phyloP scores from a whole-genome alignment of 768 basidiomycete species.

The Cubamyces sp. region DNA sequence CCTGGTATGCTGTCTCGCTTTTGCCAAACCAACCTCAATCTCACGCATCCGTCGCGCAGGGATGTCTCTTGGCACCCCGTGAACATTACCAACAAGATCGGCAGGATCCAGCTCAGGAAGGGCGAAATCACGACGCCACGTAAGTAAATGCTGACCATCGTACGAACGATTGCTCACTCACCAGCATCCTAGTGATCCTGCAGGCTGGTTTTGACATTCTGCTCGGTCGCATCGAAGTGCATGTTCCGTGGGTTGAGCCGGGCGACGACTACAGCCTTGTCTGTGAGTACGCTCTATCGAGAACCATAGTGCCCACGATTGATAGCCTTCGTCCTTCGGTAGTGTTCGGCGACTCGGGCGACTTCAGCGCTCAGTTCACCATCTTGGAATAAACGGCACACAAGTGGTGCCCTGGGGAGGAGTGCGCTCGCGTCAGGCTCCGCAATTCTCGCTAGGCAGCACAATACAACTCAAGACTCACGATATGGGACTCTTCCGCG shows the following conservation, averaged over 20 bases:
- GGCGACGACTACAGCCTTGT: constrained; percentile 41
- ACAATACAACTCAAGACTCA: too few species aligned
- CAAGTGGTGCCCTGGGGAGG: too few species aligned
- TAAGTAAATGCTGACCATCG: constrained; percentile 16
- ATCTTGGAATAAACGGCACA: constrained; percentile 28
- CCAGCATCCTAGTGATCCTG: constrained; percentile 32
- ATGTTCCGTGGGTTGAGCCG: constrained; percentile 38
- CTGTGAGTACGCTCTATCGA: constrained; percentile 37
- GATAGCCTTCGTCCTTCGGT: neutral
- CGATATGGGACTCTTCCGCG: too few species aligned
- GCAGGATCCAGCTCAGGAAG: constrained; percentile 21
- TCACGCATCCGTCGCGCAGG: constrained; percentile 1
- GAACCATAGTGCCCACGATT: too few species aligned
- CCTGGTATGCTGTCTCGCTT: constrained; percentile 12
- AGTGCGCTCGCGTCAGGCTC: too few species aligned
- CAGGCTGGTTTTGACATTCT: constrained; percentile 39
- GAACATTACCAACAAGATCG: constrained; percentile 40
- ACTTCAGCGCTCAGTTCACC: constrained; percentile 43
- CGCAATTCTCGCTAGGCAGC: too few species aligned
- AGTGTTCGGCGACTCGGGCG: constrained; percentile 55
- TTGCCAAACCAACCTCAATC: neutral
- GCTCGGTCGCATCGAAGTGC: constrained; percentile 38
- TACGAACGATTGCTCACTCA: neutral
- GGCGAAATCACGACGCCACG: constrained; percentile 34
- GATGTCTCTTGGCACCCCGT: constrained; percentile 40